Percentiles rank a stretch among this genome's conserved stretches.
Conservation (phyloP, 2,329 filamentous ascomycete genomes). For the Alternaria sp. region DNA sequence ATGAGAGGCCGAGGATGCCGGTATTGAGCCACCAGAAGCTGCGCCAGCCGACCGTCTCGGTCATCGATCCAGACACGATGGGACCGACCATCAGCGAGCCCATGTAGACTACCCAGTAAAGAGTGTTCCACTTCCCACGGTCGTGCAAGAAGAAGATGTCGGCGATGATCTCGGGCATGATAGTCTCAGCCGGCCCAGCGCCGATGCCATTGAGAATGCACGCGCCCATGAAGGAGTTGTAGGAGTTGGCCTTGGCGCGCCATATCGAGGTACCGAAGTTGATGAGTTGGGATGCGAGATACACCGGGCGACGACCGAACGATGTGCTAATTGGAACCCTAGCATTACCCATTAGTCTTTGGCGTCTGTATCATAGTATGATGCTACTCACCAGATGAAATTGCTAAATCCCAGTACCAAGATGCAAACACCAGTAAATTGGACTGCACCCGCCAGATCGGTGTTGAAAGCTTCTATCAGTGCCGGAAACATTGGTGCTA, state of each 20-base stretch:
- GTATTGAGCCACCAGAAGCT: conserved; percentile 73
- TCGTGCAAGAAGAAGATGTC: conserved; percentile 71
- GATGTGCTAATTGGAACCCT: conserved; percentile 64
- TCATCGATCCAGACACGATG: conserved; percentile 67
- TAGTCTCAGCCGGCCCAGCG: conserved; percentile 67
- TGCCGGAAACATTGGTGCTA: conserved; percentile 66
- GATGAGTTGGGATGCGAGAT: conserved; percentile 60
- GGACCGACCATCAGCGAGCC: conserved; percentile 65
- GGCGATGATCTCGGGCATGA: conserved; percentile 68
- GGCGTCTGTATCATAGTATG: not conserved
- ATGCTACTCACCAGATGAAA: conserved; percentile 60
- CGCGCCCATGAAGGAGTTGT: conserved; percentile 69
- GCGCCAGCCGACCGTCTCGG: conserved; percentile 63
- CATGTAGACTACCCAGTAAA: conserved; percentile 69
- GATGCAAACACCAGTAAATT: conserved; percentile 64
- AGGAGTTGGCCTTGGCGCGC: conserved; percentile 64
- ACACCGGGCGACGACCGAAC: conserved; percentile 62
- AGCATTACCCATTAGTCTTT: not conserved
- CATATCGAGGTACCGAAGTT: conserved; percentile 63
- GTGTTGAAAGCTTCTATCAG: conserved; percentile 64
- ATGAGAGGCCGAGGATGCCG: conserved; percentile 58
- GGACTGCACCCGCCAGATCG: conserved; percentile 60
- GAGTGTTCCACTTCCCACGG: conserved; percentile 66
- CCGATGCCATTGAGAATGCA: conserved; percentile 68
- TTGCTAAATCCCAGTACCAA: conserved; percentile 66